A percentile compares a stretch with the other conserved stretches of the same genome.
Conservation (phyloP, 805 yeast genomes). For the Barnettozyma salicaria region DNA sequence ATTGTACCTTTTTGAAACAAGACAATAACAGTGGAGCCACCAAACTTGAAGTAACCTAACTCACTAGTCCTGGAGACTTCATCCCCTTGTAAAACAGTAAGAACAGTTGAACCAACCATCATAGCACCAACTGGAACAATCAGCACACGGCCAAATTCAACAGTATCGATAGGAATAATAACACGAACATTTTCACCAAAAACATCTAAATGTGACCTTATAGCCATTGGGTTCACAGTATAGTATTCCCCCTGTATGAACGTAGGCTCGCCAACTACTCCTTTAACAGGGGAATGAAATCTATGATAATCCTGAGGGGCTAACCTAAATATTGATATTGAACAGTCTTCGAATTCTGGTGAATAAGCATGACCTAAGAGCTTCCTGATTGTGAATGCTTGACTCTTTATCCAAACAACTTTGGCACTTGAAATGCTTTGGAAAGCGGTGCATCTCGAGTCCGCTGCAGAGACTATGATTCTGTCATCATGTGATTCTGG, state of each 20-base stretch:
- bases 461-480: constrained; percentile 52
- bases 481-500: constrained; percentile 41
- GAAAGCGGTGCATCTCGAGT: constrained; percentile 76
- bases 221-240: constrained; percentile 97
- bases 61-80: constrained; percentile 66
- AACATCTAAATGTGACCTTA: constrained; percentile 81
- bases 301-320: constrained; percentile 98
- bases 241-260: constrained; percentile 85
- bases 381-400: constrained; percentile 60
- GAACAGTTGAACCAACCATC: constrained; percentile 93
- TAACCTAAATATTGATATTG: constrained; percentile 74
- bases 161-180: constrained; percentile 68
- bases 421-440: constrained; percentile 54
- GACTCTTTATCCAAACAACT: constrained; percentile 84
- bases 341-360: constrained; percentile 37
- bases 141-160: constrained; percentile 70
- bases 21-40: constrained; percentile 82
- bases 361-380: constrained; percentile 42
- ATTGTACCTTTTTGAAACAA: constrained; percentile 49
- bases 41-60: constrained; percentile 91
- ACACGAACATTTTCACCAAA: constrained; percentile 87
- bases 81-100: constrained; percentile 61
- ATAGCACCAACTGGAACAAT: constrained; percentile 91
- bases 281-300: constrained; percentile 84
- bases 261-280: constrained; percentile 57